Evolutionary conservation across 106 monocot genomes (phyloP), one percentile per base, ranked within the genome.

Genomic region (Amphibolis antarctica): DNA sequence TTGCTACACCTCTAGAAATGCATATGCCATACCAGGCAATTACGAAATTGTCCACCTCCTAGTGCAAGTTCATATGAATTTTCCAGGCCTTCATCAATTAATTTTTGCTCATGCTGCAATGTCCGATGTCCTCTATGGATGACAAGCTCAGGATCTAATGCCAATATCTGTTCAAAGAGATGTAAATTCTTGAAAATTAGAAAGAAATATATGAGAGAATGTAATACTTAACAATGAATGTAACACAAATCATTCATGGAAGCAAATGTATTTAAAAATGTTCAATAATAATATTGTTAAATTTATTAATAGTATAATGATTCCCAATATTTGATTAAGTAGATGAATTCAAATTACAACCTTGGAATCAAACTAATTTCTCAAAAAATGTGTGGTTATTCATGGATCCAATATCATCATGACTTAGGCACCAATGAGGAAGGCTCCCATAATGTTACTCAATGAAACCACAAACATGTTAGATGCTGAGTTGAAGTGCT

Each of bases 31-130:
- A 86, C 94, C 89, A 96, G 71, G 59, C 89, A 96, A 46, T 69
- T 71, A 25, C 89, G 89, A 82, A 89, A 96, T 10, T 19, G 56
- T 60, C 82, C 94, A 71, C 66, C 51, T 15, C 84, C 89, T 21
- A 89, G 55, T 59, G 79, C 70, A 64, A 96, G 83, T 78, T 81
- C 74, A 76, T 80, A 96, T 27, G 94, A 96, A 46, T 73, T 70
- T 53, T 76, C 81, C 24, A 96, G 78, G 63, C 45, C 72, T 71
- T 74, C 70, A 67, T 84, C 55, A 28, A 96, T 89, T 42, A 86
- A 62, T n/a, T 74, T 81, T 43, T 86, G 81, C 57, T 89, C 86
- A 45, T 69, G 61, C n/a, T 53, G 44, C 45, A 96, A 48, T 17
- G 78, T 71, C 22, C 67, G 73, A 60, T 82, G 71, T 25, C 89